Evolutionary conservation across 345 rosid genomes (phyloP).

Genomic region (Eucalyptus rudis): DNA sequence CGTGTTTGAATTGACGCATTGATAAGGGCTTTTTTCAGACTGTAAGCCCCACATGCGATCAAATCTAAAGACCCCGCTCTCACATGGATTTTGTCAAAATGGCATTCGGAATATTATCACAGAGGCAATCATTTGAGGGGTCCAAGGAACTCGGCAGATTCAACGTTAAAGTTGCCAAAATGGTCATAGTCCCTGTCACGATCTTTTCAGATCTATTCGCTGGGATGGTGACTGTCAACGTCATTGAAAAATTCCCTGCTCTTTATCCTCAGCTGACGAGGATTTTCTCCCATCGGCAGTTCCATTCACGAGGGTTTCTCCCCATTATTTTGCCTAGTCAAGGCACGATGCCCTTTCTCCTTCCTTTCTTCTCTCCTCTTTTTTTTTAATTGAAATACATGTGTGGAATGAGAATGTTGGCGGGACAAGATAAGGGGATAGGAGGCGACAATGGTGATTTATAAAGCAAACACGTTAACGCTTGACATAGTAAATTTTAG

Average conservation of each 20-base stretch:
- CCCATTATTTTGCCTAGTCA: not conserved
- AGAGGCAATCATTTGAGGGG: not conserved
- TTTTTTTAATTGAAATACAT: not conserved
- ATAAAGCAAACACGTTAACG: not conserved
- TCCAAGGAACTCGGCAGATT: not conserved
- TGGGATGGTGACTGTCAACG: not conserved
- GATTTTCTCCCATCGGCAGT: not conserved
- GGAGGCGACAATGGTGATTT: not conserved
- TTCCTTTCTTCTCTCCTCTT: not conserved
- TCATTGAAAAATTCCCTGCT: not conserved
- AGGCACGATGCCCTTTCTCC: not conserved
- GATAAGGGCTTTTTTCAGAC: not conserved
- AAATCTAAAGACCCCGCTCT: not conserved
- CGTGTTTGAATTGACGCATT: not conserved
- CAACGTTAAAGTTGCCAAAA: not conserved
- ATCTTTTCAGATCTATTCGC: not conserved
- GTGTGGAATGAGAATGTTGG: not conserved
- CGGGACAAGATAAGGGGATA: not conserved
- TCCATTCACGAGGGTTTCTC: not conserved
- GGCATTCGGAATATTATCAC: not conserved
- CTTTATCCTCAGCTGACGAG: not conserved
- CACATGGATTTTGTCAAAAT: not conserved
- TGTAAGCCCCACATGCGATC: not conserved
- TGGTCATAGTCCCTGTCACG: not conserved
- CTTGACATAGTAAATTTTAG: not conserved